phyloP scores from a whole-genome alignment of 2,329 filamentous ascomycete species.

The Colletotrichum chrysophilum region DNA sequence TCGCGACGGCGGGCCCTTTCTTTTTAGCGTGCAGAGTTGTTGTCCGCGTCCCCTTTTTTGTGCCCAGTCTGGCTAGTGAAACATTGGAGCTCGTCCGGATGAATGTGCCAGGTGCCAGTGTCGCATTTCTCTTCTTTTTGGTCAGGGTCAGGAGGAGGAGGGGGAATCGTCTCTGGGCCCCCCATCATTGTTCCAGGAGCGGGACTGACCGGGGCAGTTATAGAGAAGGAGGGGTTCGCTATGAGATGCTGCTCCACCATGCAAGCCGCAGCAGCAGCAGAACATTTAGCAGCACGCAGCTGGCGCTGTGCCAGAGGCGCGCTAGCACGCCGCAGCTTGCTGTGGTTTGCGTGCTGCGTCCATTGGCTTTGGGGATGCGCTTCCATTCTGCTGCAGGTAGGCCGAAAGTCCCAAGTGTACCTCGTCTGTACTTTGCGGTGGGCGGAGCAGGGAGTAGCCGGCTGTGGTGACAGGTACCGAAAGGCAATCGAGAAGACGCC shows the following conservation, averaged over 20 bases:
- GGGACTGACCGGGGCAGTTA: slow-evolving; percentile 14
- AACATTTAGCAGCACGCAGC: not conserved
- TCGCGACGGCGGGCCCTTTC: slow-evolving; percentile 19
- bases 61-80: slow-evolving; percentile 16
- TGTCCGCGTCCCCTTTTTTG: slow-evolving; percentile 14
- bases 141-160: not conserved
- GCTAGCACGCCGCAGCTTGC: not conserved
- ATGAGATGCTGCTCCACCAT: not conserved
- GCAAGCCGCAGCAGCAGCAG: slow-evolving; percentile 9
- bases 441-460: not conserved
- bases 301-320: not conserved
- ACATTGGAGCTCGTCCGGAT: slow-evolving; percentile 8
- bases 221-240: slow-evolving; percentile 6
- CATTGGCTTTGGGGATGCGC: not conserved
- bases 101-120: slow-evolving; percentile 2
- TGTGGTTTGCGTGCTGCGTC: not conserved
- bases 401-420: not conserved
- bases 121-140: slow-evolving; percentile 13
- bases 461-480: slow-evolving; percentile 5
- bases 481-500: not conserved
- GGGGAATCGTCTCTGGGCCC: not conserved
- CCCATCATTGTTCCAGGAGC: not conserved
- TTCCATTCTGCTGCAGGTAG: not conserved
- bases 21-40: slow-evolving; percentile 20
- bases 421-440: slow-evolving; percentile 2